A percentile compares a stretch with the other conserved stretches of the same genome.
Evolutionary conservation across 1,284 basidiomycete genomes (phyloP).

Genomic region (Xanthoconium separans): DNA sequence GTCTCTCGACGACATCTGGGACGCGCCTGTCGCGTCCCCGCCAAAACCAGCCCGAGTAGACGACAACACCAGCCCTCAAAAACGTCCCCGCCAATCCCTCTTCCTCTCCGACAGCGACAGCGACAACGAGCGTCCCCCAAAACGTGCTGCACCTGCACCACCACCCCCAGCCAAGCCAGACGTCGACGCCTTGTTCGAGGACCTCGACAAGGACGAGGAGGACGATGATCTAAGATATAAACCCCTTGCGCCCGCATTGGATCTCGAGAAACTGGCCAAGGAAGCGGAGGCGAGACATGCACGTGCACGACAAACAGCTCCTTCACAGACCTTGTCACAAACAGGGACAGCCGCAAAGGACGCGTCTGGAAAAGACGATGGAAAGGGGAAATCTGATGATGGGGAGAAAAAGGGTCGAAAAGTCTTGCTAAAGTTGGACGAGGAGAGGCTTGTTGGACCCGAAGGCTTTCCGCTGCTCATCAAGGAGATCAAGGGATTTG

Average conservation of each 20-base stretch:
- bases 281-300: conserved; percentile 51
- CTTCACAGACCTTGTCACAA: conserved; percentile 46
- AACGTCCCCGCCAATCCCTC: conserved; percentile 41
- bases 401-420: conserved; percentile 48
- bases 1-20: conserved; percentile 47
- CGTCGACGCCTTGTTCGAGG: conserved; percentile 64
- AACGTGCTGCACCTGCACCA: conserved; percentile 19
- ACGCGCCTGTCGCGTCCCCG: conserved; percentile 35
- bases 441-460: conserved; percentile 65
- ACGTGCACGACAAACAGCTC: conserved; percentile 23
- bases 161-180: conserved; percentile 36
- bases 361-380: conserved; percentile 22
- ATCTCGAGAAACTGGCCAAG: conserved; percentile 48
- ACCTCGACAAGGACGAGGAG: conserved; percentile 46
- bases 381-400: conserved; percentile 32
- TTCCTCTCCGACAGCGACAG: conserved; percentile 55
- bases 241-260: conserved; percentile 47
- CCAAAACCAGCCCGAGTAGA: conserved; percentile 1
- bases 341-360: conserved; percentile 30
- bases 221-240: conserved; percentile 37
- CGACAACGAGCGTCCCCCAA: conserved; percentile 28
- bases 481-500: conserved; percentile 71
- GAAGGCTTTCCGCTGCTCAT: conserved; percentile 79
- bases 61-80: conserved; percentile 21
- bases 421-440: conserved; percentile 65